Conservation (phyloP, 148 eudicot species). For the Rheum nobile region DNA sequence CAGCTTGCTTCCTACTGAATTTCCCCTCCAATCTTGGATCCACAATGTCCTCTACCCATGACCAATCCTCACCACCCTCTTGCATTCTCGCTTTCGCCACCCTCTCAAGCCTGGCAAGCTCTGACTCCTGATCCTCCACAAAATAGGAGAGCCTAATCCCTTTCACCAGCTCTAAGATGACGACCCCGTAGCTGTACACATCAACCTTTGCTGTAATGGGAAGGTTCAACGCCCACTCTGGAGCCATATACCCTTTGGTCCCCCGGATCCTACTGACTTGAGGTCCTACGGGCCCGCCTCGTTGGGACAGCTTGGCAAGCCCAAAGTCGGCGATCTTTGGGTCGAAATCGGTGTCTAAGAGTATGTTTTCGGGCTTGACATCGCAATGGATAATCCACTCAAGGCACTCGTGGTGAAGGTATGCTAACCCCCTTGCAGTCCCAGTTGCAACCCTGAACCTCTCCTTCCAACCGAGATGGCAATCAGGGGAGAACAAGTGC, state of each 20-base stretch:
- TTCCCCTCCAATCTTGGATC: conserved; percentile 40
- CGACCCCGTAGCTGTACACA: conserved; percentile 57
- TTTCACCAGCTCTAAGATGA: conserved; percentile 47
- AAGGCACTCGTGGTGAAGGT: conserved; percentile 68
- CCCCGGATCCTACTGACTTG: conserved; percentile 38
- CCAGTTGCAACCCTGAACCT: conserved; percentile 25
- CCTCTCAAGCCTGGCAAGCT: conserved; percentile 27
- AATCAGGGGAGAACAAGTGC: not conserved
- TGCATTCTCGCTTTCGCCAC: conserved; percentile 17
- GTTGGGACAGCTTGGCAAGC: conserved; percentile 41
- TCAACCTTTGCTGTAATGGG: conserved; percentile 61
- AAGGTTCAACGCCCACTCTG: conserved; percentile 60
- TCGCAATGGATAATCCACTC: conserved; percentile 84
- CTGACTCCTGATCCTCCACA: conserved; percentile 20
- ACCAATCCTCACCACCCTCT: conserved; percentile 13
- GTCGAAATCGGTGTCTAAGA: conserved; percentile 35
- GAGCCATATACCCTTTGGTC: conserved; percentile 75
- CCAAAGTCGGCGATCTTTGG: conserved; percentile 65
- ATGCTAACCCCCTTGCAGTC: conserved; percentile 60
- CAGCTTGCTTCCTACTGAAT: conserved; percentile 35
- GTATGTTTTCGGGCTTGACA: conserved; percentile 62
- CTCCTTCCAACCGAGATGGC: not conserved
- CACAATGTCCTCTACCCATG: conserved; percentile 29
- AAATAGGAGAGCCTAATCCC: conserved; percentile 43
- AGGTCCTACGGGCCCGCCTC: conserved; percentile 23